Conservation (phyloP, 352 stramenopile species). For the Globisporangium camurandrum region DNA sequence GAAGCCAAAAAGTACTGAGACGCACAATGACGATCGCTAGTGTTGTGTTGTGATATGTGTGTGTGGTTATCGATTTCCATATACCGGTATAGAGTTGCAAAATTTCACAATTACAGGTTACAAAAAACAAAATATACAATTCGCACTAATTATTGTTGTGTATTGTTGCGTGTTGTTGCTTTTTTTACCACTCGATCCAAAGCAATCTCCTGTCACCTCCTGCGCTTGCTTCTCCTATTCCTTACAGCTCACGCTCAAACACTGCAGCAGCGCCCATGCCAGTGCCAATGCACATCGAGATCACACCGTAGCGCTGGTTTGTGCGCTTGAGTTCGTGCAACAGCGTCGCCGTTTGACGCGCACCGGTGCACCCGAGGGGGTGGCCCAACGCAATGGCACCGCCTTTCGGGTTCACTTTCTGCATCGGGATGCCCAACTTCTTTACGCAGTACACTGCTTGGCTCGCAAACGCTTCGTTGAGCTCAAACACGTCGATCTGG, state of each 20-base stretch:
- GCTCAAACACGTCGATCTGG: conserved; percentile 89
- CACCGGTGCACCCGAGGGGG: conserved; percentile 85
- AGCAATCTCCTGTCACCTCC: too few species aligned
- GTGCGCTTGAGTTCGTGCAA: conserved; percentile 88
- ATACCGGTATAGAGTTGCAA: too few species aligned
- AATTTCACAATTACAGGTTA: not conserved
- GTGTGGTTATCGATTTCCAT: too few species aligned
- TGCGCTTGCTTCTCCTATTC: too few species aligned
- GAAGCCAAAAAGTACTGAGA: conserved; percentile 19
- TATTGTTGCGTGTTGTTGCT: too few species aligned
- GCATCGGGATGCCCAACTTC: conserved; percentile 64
- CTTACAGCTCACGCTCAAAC: conserved; percentile 73
- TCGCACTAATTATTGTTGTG: not conserved
- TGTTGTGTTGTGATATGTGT: too few species aligned
- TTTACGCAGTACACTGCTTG: conserved; percentile 80
- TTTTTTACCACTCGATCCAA: too few species aligned
- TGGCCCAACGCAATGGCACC: conserved; percentile 88
- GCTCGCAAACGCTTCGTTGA: conserved; percentile 90
- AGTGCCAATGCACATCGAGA: conserved; percentile 95
- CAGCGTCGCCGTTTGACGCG: conserved; percentile 88
- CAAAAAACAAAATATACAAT: not conserved
- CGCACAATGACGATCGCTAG: not conserved
- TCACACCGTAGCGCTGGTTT: conserved; percentile 80
- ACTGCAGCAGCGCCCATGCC: conserved; percentile 92
- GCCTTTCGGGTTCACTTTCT: conserved; percentile 88